A percentile compares a stretch with the other conserved stretches of the same genome.
phyloP scores from a whole-genome alignment of 2,329 filamentous ascomycete genomes.

The Tympanopsis confertula region DNA sequence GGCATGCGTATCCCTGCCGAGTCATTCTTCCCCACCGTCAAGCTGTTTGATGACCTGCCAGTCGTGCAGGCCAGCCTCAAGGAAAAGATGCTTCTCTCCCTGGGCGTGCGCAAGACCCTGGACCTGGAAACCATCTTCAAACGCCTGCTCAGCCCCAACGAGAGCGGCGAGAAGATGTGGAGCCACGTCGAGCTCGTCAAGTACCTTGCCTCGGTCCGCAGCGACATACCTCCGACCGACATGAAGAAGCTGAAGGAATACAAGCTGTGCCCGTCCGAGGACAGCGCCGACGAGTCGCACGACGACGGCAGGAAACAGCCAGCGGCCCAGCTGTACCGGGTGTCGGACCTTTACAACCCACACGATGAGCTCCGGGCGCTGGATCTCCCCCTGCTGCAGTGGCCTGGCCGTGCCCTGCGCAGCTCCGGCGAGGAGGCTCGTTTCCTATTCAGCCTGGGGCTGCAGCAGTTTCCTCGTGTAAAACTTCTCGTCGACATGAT shows the following conservation, averaged over 20 bases:
- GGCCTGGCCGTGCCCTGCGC: slow-evolving; percentile 56
- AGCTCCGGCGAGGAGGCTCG: slow-evolving; percentile 63
- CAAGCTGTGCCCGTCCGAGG: slow-evolving; percentile 72
- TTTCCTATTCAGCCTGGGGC: slow-evolving; percentile 63
- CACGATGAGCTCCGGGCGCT: slow-evolving; percentile 59
- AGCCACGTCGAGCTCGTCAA: slow-evolving; percentile 91
- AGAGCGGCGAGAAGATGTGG: slow-evolving; percentile 52
- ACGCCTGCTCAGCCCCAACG: slow-evolving; percentile 59
- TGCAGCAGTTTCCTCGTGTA: slow-evolving; percentile 61
- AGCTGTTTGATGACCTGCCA: slow-evolving; percentile 86
- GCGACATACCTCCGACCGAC: slow-evolving; percentile 78
- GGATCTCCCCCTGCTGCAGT: slow-evolving; percentile 66
- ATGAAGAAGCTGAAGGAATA: slow-evolving; percentile 67
- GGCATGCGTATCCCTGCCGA: slow-evolving; percentile 80
- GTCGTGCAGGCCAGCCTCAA: slow-evolving; percentile 73
- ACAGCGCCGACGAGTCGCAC: slow-evolving; percentile 42
- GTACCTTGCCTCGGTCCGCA: slow-evolving; percentile 78
- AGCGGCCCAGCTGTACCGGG: slow-evolving; percentile 48
- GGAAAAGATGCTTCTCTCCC: slow-evolving; percentile 71
- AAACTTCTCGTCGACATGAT: slow-evolving; percentile 71
- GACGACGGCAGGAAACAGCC: slow-evolving; percentile 31
- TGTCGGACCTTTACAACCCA: slow-evolving; percentile 74
- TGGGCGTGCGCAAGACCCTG: slow-evolving; percentile 90
- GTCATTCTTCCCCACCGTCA: slow-evolving; percentile 87
- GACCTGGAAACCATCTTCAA: slow-evolving; percentile 90